Conservation (phyloP, 176 grass and related monocot species). For the Zoysia pacifica region DNA sequence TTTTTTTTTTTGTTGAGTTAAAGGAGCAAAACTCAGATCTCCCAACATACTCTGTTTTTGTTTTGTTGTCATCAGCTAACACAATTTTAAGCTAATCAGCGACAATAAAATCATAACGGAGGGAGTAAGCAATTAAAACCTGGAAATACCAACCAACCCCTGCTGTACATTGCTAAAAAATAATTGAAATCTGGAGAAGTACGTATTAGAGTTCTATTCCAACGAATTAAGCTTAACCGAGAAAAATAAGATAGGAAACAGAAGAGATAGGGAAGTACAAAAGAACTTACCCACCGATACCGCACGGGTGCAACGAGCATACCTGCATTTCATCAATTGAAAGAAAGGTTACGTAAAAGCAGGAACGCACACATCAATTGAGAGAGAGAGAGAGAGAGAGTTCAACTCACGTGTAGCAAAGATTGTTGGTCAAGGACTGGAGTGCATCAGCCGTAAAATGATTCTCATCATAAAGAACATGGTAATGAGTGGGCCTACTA, state of each 20-base stretch:
- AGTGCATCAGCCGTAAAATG: slow-evolving; percentile 65
- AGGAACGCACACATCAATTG: background rate
- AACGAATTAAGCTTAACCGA: slow-evolving; percentile 5
- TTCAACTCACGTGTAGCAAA: slow-evolving; percentile 77
- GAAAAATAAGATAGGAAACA: slow-evolving; percentile 11
- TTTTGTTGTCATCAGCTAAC: too few species aligned
- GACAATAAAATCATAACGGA: too few species aligned
- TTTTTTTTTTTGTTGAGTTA: too few species aligned
- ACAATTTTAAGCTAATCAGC: too few species aligned
- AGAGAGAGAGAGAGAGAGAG: background rate
- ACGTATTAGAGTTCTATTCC: background rate
- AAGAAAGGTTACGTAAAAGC: background rate
- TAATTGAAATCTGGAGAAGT: too few species aligned
- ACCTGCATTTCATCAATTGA: slow-evolving; percentile 50
- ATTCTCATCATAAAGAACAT: slow-evolving; percentile 80
- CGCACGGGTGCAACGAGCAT: slow-evolving; percentile 84
- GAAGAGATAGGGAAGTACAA: background rate
- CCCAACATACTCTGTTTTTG: too few species aligned
- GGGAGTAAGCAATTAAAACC: too few species aligned
- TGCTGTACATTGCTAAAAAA: too few species aligned
- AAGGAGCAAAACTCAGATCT: too few species aligned
- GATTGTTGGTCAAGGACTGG: slow-evolving; percentile 83
- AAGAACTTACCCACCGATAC: slow-evolving; percentile 71
- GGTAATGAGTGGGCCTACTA: slow-evolving; percentile 78
- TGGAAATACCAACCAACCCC: too few species aligned